Base-by-base conservation (phyloP, 2,329 filamentous ascomycete species). In the Zymoseptoria ardabiliae region DNA sequence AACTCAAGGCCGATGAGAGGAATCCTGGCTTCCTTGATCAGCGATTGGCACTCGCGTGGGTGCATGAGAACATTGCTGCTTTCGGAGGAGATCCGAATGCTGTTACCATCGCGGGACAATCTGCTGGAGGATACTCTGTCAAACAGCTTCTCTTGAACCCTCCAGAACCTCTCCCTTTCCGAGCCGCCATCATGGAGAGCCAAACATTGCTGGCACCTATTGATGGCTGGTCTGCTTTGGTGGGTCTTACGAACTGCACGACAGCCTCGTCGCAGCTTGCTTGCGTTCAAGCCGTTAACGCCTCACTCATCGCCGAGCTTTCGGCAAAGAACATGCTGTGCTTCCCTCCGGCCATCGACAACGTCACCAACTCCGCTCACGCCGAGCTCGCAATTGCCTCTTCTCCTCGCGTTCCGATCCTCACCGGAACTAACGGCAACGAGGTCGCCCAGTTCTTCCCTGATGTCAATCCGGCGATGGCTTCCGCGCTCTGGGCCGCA, bases 111-210 rank as follows among this genome's bases (percentile, higher is more conserved):
- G 50, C 22, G 10, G 58, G 58, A 23, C 54, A 58, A 28, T 55
- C 56, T 3, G 57, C 58, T 19, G 60, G 60, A 9, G 58, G 56
- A n/a, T 53, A 50, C 45, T 60, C 59, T 3, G 57, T 61, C 17
- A 56, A 51, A n/a, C 30, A 51, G 22, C 25, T 56, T 13, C 45
- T 55, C 3, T 35, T 53, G 25, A 21, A 53, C 8, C 56, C 56
- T 10, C 56, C 56, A 20, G n/a, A 21, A 19, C 56, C 56, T 21
- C n/a, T 53, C 13, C 21, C 56, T 5, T 58, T 58, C 50, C 56
- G 50, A 30, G 56, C 56, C 19, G 53, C 28, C 10, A 45, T 55
- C 28, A 55, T 55, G 53, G 28, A 55, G 22, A 55, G 53, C 13
- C n/a, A 41, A 41, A 21, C n/a, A 17, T 23, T 53, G 22, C 22